Conservation (phyloP, 2,329 filamentous ascomycete species). For the Pseudocercospora pini-densiflorae region DNA sequence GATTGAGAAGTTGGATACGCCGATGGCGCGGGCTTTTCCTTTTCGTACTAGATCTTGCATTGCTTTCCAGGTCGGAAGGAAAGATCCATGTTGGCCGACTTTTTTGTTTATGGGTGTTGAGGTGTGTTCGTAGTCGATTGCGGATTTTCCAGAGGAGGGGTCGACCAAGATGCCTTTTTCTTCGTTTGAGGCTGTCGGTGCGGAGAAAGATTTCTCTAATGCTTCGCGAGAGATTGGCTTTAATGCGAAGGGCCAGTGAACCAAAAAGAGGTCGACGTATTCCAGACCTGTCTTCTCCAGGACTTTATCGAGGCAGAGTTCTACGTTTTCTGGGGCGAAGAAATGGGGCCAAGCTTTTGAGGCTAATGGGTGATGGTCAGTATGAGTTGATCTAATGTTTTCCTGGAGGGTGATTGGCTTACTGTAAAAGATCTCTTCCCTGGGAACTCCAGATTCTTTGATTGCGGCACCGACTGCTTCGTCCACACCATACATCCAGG, state of each 20-base stretch:
- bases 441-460: slow-evolving; percentile 30
- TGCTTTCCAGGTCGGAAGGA: slow-evolving; percentile 36
- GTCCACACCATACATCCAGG: slow-evolving; percentile 35
- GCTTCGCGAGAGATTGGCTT: slow-evolving; percentile 24
- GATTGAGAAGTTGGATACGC: slow-evolving; percentile 38
- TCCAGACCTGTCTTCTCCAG: slow-evolving; percentile 46
- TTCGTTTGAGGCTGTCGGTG: slow-evolving; percentile 17
- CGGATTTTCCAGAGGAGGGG: slow-evolving; percentile 20
- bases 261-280: slow-evolving; percentile 49
- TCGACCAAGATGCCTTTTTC: slow-evolving; percentile 18
- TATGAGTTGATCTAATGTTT: not conserved
- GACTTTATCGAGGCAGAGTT: slow-evolving; percentile 42
- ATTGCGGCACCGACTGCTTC: slow-evolving; percentile 31
- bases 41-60: slow-evolving; percentile 35
- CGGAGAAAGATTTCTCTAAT: slow-evolving; percentile 24
- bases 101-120: slow-evolving; percentile 25
- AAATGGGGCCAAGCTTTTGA: slow-evolving; percentile 31
- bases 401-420: not conserved
- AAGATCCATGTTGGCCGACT: slow-evolving; percentile 27
- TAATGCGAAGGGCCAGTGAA: slow-evolving; percentile 45
- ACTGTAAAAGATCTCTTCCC: slow-evolving; percentile 32
- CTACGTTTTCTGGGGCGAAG: slow-evolving; percentile 30
- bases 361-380: slow-evolving; percentile 12
- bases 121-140: slow-evolving; percentile 31
- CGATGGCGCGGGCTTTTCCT: slow-evolving; percentile 35